Base-by-base conservation (phyloP, 257 asterid species). In the Solanum arcanum region DNA sequence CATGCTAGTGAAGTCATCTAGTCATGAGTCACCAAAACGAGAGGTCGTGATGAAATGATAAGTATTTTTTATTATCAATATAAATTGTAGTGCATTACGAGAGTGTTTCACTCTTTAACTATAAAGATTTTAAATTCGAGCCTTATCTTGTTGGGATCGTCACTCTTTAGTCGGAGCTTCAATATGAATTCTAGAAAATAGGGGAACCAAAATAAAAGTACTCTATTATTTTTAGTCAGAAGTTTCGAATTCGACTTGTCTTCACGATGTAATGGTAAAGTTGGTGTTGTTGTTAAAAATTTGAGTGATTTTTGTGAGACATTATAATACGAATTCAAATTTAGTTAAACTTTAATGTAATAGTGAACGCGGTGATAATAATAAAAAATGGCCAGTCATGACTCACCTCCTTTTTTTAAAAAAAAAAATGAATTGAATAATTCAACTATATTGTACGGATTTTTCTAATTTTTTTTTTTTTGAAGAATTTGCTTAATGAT, bases 21-120 rank as follows among this genome's bases (percentile, higher is more conserved):
- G 84, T 46, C 84, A 42, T 42, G 15, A 77, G 83, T n/a, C 84
- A 42, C 59, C 35, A 5, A 5, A 62, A 62, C 7, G 1, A 10
- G 0, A 12, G 39, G 0, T n/a, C 1, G 8, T n/a, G 8, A 11
- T n/a, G 0, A n/a, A 62, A 15, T 0, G 3, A 0, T 5, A n/a
- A 62, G 3, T n/a, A 23, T 1, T 60, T 0, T 23, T 62, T 14
- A 46, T 13, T 46, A 49, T 49, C 3, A 49, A 49, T 0, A 49
- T 5, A 3, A 3, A 9, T 49, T 49, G 21, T 0, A 9, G 8
- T 15, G 3, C 3, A 49, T 0, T 49, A 20, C 6, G 60, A 7
- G 21, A 49, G 9, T 49, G 1, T 1, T 49, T 49, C 59, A 14
- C 3, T 7, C 21, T 27, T 49, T 15, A 49, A 49, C 9, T 0